Conservation (phyloP, 2,329 filamentous ascomycete genomes). For the Herpomyces periplanetae region DNA sequence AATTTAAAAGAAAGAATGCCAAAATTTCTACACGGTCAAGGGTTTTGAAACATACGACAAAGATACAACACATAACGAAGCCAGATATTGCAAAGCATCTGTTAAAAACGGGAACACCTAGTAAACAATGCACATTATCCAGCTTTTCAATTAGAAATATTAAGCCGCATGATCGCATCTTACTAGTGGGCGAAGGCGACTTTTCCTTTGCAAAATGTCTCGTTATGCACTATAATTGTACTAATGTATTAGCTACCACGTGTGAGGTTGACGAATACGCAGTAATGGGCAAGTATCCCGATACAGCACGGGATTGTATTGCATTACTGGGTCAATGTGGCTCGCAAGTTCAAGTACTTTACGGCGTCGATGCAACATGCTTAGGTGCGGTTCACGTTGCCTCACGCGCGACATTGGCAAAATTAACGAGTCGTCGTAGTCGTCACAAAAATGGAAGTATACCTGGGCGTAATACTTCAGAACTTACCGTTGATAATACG, state of each 20-base stretch:
- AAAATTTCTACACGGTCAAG: too few species aligned
- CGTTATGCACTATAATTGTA: slow-evolving; percentile 21
- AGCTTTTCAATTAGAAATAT: too few species aligned
- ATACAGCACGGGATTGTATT: slow-evolving; percentile 1
- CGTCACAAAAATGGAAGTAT: slow-evolving; percentile 1
- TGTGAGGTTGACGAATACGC: slow-evolving; percentile 17
- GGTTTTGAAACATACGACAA: too few species aligned
- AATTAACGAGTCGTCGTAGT: slow-evolving; percentile 2
- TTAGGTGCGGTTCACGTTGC: slow-evolving; percentile 9
- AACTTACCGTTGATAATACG: slow-evolving; percentile 3
- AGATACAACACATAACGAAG: too few species aligned
- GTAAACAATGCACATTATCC: too few species aligned
- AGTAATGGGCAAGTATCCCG: slow-evolving; percentile 17
- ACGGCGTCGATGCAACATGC: slow-evolving; percentile 24
- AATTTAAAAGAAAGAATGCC: too few species aligned
- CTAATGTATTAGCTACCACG: slow-evolving; percentile 25
- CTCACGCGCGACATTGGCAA: slow-evolving; percentile 1
- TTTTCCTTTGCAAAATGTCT: slow-evolving; percentile 34
- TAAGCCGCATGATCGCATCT: slow-evolving; percentile 20
- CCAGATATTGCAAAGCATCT: too few species aligned
- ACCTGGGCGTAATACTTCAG: slow-evolving; percentile 2
- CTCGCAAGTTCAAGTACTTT: slow-evolving; percentile 12
- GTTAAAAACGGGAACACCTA: too few species aligned
- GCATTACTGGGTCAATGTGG: slow-evolving; percentile 3
- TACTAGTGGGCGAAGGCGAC: slow-evolving; percentile 42